Conservation (phyloP, 1,139 yeast genomes). For the Kluyveromyces sp. region DNA sequence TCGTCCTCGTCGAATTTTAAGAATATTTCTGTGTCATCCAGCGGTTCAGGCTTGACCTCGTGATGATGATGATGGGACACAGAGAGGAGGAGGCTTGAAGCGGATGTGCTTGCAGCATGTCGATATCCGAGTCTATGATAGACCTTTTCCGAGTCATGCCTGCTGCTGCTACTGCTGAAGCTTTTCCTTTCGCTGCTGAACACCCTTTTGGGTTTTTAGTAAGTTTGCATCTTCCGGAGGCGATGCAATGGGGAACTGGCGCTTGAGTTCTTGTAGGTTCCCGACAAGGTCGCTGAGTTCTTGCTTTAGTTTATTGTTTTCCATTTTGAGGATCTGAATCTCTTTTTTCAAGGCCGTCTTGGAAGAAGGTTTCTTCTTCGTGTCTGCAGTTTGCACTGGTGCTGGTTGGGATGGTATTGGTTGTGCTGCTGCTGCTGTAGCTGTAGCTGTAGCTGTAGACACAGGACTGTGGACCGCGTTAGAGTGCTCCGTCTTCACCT, state of each 20-base stretch:
- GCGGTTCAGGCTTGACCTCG: conserved; percentile 8
- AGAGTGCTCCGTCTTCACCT: background rate
- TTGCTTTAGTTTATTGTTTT: conserved; percentile 19
- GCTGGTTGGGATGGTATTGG: background rate
- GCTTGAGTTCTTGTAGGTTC: conserved; percentile 18
- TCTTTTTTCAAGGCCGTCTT: conserved; percentile 17
- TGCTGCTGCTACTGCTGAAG: too few relatives aligned
- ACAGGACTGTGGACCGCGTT: background rate
- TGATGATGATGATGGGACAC: too few relatives aligned
- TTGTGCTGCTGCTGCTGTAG: conserved; percentile 1
- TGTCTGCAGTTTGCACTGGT: background rate
- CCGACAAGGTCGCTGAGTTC: conserved; percentile 20
- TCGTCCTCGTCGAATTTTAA: conserved; percentile 27
- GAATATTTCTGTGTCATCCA: conserved; percentile 21
- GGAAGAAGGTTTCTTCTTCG: conserved; percentile 9
- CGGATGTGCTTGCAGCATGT: background rate
- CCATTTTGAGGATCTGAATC: conserved; percentile 17
- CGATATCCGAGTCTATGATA: conserved; percentile 4
- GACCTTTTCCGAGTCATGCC: conserved; percentile 1
- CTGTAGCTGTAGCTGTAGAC: background rate
- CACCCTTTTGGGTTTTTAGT: too few relatives aligned
- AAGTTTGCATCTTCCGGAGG: background rate
- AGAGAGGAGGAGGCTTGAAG: too few relatives aligned
- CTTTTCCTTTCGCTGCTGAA: too few relatives aligned
- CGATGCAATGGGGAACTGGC: conserved; percentile 8